Evolutionary conservation across 768 basidiomycete species (phyloP).

Genomic region (Naganishia friedmannii): DNA sequence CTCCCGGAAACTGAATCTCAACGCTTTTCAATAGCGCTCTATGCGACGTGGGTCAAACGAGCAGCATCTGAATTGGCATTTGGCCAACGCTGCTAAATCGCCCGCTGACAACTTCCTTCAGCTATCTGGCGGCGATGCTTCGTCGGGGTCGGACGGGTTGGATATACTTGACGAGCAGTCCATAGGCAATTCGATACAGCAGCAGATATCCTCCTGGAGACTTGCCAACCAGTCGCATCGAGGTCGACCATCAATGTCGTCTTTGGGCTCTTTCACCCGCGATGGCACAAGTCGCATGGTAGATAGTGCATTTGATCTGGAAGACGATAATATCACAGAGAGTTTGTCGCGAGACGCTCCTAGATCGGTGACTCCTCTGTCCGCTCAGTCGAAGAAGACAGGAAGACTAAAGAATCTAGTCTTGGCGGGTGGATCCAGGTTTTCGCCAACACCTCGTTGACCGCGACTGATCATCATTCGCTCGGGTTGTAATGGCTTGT

Average conservation of each 20-base stretch:
- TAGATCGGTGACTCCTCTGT: not conserved
- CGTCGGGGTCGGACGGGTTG: constrained; percentile 20
- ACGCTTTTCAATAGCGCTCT: not conserved
- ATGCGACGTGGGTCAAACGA: constrained; percentile 6
- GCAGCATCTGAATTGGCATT: constrained; percentile 8
- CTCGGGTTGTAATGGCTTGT: not conserved
- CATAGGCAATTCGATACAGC: constrained; percentile 16
- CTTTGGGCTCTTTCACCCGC: constrained; percentile 13
- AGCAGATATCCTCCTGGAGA: constrained; percentile 4
- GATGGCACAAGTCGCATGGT: not conserved
- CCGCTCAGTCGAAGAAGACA: constrained; percentile 11
- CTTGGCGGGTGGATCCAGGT: constrained; percentile 3
- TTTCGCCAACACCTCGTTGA: constrained; percentile 16
- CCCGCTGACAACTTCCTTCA: constrained; percentile 4
- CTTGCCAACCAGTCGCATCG: constrained; percentile 12
- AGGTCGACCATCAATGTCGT: constrained; percentile 26
- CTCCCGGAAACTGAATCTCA: too few species aligned
- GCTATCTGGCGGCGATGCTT: constrained; percentile 17
- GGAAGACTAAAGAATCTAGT: constrained; percentile 22
- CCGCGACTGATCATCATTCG: not conserved
- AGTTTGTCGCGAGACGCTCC: constrained; percentile 10
- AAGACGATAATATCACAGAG: constrained; percentile 19
- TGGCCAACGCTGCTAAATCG: not conserved
- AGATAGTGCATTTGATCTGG: constrained; percentile 24
- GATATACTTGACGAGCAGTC: constrained; percentile 16